These are phyloP conservation scores for Lentinula detonsa DNA, from an alignment of 768 basidiomycete species.

Conservation along the genomic window DNA sequence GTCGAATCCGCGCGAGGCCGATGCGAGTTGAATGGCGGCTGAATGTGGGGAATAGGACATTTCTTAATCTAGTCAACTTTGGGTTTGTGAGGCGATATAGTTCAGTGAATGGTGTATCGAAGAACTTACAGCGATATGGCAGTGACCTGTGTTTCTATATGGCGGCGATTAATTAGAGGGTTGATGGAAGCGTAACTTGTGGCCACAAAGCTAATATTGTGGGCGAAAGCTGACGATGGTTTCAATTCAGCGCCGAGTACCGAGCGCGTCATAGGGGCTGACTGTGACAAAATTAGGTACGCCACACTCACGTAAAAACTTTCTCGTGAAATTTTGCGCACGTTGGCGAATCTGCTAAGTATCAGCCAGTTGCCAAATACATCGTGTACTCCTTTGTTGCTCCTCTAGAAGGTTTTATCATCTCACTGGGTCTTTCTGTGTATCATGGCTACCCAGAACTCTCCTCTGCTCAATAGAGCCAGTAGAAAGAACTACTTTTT, in stretches of 20 bases:
- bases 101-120: too few relatives aligned
- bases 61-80: neutral
- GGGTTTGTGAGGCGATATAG: neutral
- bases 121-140: too few relatives aligned
- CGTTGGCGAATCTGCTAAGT: neutral
- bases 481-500: neutral
- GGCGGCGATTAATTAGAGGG: too few relatives aligned
- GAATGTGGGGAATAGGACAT: constrained; percentile 1
- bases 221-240: neutral
- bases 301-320: neutral
- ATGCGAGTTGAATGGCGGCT: constrained; percentile 18
- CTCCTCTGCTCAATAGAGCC: neutral
- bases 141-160: too few relatives aligned
- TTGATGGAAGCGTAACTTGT: too few relatives aligned
- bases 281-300: neutral
- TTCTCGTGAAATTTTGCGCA: neutral
- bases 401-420: too few relatives aligned
- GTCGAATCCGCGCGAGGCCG: constrained; percentile 55
- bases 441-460: neutral
- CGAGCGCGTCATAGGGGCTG: neutral
- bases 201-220: too few relatives aligned
- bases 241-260: neutral
- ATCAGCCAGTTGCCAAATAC: too few relatives aligned
- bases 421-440: neutral
- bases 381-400: too few relatives aligned